Percentiles rank a stretch among this genome's conserved stretches.
Conservation (phyloP, 176 grass and related monocot species). For the Urochloa ruziziensis region DNA sequence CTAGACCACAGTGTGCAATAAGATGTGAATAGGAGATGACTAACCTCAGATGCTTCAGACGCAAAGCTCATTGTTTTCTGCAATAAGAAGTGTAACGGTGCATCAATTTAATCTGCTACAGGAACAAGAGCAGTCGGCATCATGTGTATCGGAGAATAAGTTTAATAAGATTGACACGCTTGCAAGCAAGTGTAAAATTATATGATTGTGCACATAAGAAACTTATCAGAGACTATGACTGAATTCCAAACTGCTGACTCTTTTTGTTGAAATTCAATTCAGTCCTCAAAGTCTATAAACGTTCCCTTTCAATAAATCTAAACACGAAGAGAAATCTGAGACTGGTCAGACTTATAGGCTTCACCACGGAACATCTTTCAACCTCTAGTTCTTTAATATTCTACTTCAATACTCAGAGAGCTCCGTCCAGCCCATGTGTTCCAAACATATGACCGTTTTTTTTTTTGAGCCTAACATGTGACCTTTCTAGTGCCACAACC, state of each 20-base stretch:
- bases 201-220: neutral
- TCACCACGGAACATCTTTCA: neutral
- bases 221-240: neutral
- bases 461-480: neutral
- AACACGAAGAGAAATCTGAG: neutral
- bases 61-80: constrained; percentile 75
- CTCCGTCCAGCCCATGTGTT: neutral
- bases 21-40: constrained; percentile 32
- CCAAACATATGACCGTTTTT: neutral
- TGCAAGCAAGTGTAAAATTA: constrained; percentile 8
- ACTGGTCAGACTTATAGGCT: neutral
- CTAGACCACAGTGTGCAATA: neutral
- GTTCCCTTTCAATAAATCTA: neutral
- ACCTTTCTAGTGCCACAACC: neutral
- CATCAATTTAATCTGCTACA: constrained; percentile 17
- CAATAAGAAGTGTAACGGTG: constrained; percentile 29
- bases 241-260: neutral
- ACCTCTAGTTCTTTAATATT: neutral
- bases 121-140: constrained; percentile 2
- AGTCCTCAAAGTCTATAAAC: neutral
- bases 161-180: constrained; percentile 13
- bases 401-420: neutral
- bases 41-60: constrained; percentile 62
- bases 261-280: neutral
- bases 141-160: constrained; percentile 21